These are phyloP conservation scores for Magnaporthiopsis rhizophila DNA, from an alignment of 2,329 filamentous ascomycete species.

Conservation along the genomic window DNA sequence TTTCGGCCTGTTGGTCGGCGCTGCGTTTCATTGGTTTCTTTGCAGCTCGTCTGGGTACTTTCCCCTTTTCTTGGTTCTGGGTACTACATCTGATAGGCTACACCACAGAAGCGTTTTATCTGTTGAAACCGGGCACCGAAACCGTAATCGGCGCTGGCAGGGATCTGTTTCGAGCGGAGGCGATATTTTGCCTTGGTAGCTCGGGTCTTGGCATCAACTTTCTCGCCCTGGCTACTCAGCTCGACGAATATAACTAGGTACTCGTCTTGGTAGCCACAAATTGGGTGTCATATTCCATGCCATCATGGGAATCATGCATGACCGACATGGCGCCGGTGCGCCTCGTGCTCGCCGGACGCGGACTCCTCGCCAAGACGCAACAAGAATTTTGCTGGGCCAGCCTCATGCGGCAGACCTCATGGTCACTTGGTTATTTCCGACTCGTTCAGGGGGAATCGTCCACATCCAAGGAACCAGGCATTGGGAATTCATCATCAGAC, in stretches of 20 bases:
- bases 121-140: neutral
- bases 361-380: too few relatives aligned
- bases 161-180: neutral
- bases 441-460: constrained; percentile 15
- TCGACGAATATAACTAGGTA: neutral
- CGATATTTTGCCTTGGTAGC: neutral
- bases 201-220: neutral
- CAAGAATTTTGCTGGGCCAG: too few relatives aligned
- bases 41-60: neutral
- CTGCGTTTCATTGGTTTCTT: neutral
- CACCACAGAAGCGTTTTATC: neutral
- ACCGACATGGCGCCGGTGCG: too few relatives aligned
- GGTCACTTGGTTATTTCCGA: neutral
- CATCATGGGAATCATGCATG: too few relatives aligned
- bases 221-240: neutral
- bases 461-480: constrained; percentile 35
- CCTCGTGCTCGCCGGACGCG: too few relatives aligned
- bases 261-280: neutral
- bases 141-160: neutral
- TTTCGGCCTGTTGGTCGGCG: neutral
- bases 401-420: too few relatives aligned
- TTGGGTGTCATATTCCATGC: neutral
- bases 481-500: constrained; percentile 31
- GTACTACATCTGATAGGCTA: neutral
- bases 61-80: neutral